Evolutionary conservation across 108 stramenopile species (phyloP), one percentile per base, ranked within the genome.

Genomic region (Discostella stelligeroides): DNA sequence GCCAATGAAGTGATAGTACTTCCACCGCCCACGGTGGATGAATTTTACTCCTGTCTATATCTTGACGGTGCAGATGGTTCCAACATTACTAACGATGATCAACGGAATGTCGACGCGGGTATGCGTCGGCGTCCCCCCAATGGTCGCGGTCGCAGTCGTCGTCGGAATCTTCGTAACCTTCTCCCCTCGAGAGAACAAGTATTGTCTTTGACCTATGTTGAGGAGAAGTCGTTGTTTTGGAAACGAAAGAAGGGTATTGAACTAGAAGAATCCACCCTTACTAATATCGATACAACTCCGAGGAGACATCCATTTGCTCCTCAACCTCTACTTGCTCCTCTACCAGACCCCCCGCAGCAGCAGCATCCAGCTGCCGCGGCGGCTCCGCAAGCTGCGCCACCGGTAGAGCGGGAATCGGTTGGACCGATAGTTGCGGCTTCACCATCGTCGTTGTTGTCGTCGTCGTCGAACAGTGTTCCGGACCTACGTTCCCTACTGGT

Each of bases 211-310:
- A 85, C 84, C 9, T 92, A 92, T 59, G 68, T 87, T 34, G 88
- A 92, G 70, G 86, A 89, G 71, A 92, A 92, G 71, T 47, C 80
- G 1, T 7, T 85, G 10, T 85, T 72, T 76, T 83, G 57, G 57
- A 58, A 58, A 58, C 57, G 34, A 3, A 42, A 55, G 51, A 66
- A 43, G 38, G 66, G 66, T 12, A 66, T 66, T 21, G 40, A 66
- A 15, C 14, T 12, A 12, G 37, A 18, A n/a, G 53, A 6, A 34
- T 34, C 34, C 34, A 54, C 23, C 11, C 12, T 18, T 0, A 15
- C 0, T 18, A 28, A 30, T 11, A 59, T 34, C 34, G 6, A 47
- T 46, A 20, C 64, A 37, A 14, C 34, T 42, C 21, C 40, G 42
- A 42, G 8, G 60, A 12, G 25, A 40, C n/a, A n/a, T n/a, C n/a